phyloP scores from a whole-genome alignment of 768 basidiomycete genomes.

The Cubamyces sp. region DNA sequence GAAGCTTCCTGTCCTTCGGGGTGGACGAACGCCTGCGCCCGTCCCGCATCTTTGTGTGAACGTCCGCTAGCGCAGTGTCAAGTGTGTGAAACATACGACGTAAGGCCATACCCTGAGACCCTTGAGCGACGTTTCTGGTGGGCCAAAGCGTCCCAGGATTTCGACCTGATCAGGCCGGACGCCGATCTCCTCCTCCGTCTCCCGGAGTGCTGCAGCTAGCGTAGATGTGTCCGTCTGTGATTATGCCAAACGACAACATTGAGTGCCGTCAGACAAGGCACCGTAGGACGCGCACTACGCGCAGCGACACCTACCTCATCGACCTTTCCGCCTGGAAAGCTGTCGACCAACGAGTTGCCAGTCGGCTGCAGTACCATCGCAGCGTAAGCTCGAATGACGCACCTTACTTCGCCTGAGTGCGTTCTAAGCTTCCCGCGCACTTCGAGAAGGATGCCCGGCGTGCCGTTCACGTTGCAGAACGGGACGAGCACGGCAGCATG shows the following conservation, averaged over 20 bases:
- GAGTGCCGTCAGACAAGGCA: not conserved
- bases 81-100: conserved; percentile 55
- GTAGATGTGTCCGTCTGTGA: conserved; percentile 56
- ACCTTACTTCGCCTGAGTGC: conserved; percentile 88
- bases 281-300: not conserved
- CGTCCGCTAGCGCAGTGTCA: conserved; percentile 22
- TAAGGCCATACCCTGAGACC: conserved; percentile 76
- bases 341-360: conserved; percentile 38
- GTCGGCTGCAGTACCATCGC: not conserved
- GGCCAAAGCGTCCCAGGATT: conserved; percentile 65
- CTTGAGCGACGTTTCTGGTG: conserved; percentile 58
- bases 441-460: conserved; percentile 72
- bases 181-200: conserved; percentile 77
- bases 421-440: conserved; percentile 65
- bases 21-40: conserved; percentile 37
- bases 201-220: conserved; percentile 63
- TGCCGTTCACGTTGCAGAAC: conserved; percentile 70
- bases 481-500: conserved; percentile 79
- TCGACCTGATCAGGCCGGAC: conserved; percentile 63
- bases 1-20: conserved; percentile 6
- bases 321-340: conserved; percentile 76
- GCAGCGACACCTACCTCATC: conserved; percentile 53
- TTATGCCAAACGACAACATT: not conserved
- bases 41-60: not conserved
- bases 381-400: conserved; percentile 14